A percentile compares a stretch with the other conserved stretches of the same genome.
These are phyloP conservation scores for Russula foetens DNA, from an alignment of 768 basidiomycete species.

Conservation along the genomic window DNA sequence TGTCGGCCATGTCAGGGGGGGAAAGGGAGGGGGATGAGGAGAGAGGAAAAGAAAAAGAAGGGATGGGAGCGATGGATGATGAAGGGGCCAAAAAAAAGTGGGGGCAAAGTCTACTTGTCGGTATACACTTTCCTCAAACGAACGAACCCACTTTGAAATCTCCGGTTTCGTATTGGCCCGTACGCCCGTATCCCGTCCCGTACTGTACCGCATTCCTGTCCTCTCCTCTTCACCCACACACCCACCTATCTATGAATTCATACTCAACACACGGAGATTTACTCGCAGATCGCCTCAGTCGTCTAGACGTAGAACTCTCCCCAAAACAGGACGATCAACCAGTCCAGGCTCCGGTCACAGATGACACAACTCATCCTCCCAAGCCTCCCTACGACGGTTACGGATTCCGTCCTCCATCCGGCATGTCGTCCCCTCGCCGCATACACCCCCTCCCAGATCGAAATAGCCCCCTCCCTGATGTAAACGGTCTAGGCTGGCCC, in stretches of 20 bases:
- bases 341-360: neutral
- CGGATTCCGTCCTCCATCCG: constrained; percentile 70
- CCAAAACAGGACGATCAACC: neutral
- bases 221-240: neutral
- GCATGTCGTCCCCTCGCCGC: constrained; percentile 57
- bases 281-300: constrained; percentile 9
- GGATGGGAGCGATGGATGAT: neutral
- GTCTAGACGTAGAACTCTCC: neutral
- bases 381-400: constrained; percentile 54
- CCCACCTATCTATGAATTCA: neutral
- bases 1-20: constrained; percentile 9
- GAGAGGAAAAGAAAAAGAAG: neutral
- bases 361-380: neutral
- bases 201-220: neutral
- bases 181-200: neutral
- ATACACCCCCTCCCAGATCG: constrained; percentile 26
- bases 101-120: neutral
- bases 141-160: constrained; percentile 2
- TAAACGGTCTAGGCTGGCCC: constrained; percentile 89
- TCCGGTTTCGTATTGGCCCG: neutral
- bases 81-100: neutral
- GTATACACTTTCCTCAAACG: constrained; percentile 10
- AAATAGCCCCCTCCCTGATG: constrained; percentile 35
- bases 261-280: constrained; percentile 10
- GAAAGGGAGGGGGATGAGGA: neutral